phyloP scores from a whole-genome alignment of 2,329 filamentous ascomycete species.

The Diaporthe citriasiana region DNA sequence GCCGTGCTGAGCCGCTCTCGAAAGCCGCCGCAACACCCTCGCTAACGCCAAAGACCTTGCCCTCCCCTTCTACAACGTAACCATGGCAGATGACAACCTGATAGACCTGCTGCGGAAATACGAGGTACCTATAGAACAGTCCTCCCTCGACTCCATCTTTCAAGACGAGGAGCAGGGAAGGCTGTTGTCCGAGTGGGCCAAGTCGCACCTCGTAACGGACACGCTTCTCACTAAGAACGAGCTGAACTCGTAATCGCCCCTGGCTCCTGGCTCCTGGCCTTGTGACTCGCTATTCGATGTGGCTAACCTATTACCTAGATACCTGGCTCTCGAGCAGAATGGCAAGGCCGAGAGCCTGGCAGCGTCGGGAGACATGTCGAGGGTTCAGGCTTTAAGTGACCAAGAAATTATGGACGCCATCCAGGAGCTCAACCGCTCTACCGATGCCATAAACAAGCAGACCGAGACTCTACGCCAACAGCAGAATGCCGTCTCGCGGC shows the following conservation, averaged over 20 bases:
- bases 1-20: background rate
- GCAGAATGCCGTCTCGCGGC: slow-evolving; percentile 70
- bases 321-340: slow-evolving; percentile 62
- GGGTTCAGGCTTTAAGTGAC: slow-evolving; percentile 67
- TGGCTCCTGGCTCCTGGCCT: background rate
- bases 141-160: slow-evolving; percentile 54
- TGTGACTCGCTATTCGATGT: background rate
- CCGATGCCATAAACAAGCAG: slow-evolving; percentile 74
- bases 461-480: slow-evolving; percentile 73
- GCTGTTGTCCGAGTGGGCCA: slow-evolving; percentile 63
- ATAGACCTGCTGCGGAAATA: slow-evolving; percentile 51
- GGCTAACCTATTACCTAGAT: slow-evolving; percentile 55
- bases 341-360: slow-evolving; percentile 64
- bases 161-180: slow-evolving; percentile 53
- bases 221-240: slow-evolving; percentile 69
- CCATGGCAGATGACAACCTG: slow-evolving; percentile 50
- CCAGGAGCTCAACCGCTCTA: slow-evolving; percentile 74
- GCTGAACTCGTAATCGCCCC: slow-evolving; percentile 61
- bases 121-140: slow-evolving; percentile 53
- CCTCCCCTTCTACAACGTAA: background rate
- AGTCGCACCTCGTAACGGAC: slow-evolving; percentile 62
- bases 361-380: slow-evolving; percentile 60
- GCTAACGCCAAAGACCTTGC: background rate
- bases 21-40: background rate
- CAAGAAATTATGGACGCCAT: slow-evolving; percentile 73